Base-by-base conservation (phyloP, 2,329 filamentous ascomycete genomes). In the Chrysoporthe austroafricana region DNA sequence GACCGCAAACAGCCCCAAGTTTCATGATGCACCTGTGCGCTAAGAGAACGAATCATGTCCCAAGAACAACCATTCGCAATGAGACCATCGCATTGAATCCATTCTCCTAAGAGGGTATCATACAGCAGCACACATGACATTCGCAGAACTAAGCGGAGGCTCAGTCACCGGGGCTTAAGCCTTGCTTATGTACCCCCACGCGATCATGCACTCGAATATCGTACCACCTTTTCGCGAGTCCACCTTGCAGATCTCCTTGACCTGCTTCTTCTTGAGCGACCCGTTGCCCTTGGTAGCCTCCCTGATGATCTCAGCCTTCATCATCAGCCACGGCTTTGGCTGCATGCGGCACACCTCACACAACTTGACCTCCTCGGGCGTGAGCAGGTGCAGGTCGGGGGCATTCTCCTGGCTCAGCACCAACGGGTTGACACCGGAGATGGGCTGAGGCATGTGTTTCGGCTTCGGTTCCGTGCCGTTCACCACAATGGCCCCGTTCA, bases 161-260 rank as follows among this genome's bases (percentile, higher is more conserved):
- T 6, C 11, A 5, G 43, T 26, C 14, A 11, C 21, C 3, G 8
- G 21, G 21, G n/a, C 26, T 60, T 71, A 96, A 36, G 90, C 91
- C 82, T 96, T 96, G 43, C 90, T 91, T 69, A 98, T 90, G 94
- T 95, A 98, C 2, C 95, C 96, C 66, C 90, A 90, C 76, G 94
- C 92, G 70, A 97, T 92, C 81, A 97, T 94, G 77, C 97, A 98
- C 78, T 98, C 96, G 79, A 95, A 97, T 67, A 98, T 88, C 72
- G 93, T 86, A 21, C 91, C 90, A 0, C 92, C 91, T 78, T 97
- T 98, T 71, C 91, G 91, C 11, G 89, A 87, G 75, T 98, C 95
- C 63, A 98, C 86, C 76, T 89, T 80, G 76, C 91, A 94, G 36
- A 98, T 90, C 75, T 96, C 92, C 76, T 91, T 92, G 2, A 94